Percentiles rank a stretch among this genome's conserved stretches.
phyloP scores from a whole-genome alignment of 2,329 filamentous ascomycete genomes.

The Colletotrichum limetticola region DNA sequence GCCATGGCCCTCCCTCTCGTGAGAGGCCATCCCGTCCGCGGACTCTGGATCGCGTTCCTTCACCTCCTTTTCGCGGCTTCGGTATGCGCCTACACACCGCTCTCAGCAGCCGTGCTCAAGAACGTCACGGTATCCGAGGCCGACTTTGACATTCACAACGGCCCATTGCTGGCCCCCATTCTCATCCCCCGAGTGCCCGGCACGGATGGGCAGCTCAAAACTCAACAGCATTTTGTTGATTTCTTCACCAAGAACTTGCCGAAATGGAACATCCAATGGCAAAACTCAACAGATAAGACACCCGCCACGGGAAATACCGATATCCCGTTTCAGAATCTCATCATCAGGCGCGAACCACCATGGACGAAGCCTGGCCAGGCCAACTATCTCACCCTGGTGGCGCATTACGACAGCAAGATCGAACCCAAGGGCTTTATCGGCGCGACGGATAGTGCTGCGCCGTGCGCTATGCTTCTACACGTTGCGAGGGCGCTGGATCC shows the following conservation, averaged over 20 bases:
- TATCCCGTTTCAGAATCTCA: conserved; percentile 81
- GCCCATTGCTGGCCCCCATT: conserved; percentile 78
- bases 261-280: conserved; percentile 76
- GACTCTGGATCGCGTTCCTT: conserved; percentile 29
- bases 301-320: conserved; percentile 70
- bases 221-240: conserved; percentile 77
- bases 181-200: conserved; percentile 80
- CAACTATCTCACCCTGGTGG: conserved; percentile 79
- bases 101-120: conserved; percentile 75
- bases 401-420: conserved; percentile 85
- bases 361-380: conserved; percentile 77
- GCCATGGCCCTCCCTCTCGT: conserved; percentile 31
- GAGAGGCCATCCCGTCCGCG: conserved; percentile 21
- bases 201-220: conserved; percentile 72
- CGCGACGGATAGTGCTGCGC: conserved; percentile 84
- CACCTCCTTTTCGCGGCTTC: conserved; percentile 40
- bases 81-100: conserved; percentile 46
- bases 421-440: conserved; percentile 81
- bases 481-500: conserved; percentile 77
- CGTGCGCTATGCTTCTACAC: conserved; percentile 87
- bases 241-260: conserved; percentile 77
- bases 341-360: conserved; percentile 82
- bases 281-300: conserved; percentile 79
- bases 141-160: conserved; percentile 76
- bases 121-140: conserved; percentile 70